Conservation (phyloP, 257 asterid genomes). For the Salvia miltiorrhiza region DNA sequence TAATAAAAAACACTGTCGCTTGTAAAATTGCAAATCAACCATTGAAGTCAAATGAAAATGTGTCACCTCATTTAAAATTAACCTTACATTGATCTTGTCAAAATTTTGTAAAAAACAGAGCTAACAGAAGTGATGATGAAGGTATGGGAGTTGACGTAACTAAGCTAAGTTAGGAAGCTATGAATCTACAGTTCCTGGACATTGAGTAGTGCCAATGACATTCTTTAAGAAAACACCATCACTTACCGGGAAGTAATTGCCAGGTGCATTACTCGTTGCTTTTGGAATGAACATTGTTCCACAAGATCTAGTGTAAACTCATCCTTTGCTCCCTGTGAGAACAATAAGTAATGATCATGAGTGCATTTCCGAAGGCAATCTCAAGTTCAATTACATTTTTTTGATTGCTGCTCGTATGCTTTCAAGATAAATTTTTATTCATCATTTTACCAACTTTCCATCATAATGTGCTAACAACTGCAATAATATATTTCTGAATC, state of each 20-base stretch:
- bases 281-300: conserved; percentile 82
- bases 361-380: not conserved
- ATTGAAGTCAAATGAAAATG: conserved; percentile 8
- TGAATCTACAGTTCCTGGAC: not conserved
- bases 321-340: conserved; percentile 79
- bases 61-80: not conserved
- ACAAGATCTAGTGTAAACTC: conserved; percentile 96
- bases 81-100: not conserved
- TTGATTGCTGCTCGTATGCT: too few species aligned
- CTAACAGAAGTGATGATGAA: not conserved
- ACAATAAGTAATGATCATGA: conserved; percentile 5
- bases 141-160: not conserved
- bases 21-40: not conserved
- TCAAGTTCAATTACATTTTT: conserved; percentile 7
- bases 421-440: too few species aligned
- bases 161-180: not conserved
- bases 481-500: not conserved
- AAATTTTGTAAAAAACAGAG: conserved; percentile 1
- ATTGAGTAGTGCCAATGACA: conserved; percentile 1
- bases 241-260: conserved; percentile 79
- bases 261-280: conserved; percentile 81
- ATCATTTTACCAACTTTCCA: too few species aligned
- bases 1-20: not conserved
- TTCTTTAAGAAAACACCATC: not conserved
- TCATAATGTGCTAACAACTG: not conserved